A percentile compares a stretch with the other conserved stretches of the same genome.
phyloP scores from a whole-genome alignment of 148 eudicot genomes.

The Rhododendron vialii region DNA sequence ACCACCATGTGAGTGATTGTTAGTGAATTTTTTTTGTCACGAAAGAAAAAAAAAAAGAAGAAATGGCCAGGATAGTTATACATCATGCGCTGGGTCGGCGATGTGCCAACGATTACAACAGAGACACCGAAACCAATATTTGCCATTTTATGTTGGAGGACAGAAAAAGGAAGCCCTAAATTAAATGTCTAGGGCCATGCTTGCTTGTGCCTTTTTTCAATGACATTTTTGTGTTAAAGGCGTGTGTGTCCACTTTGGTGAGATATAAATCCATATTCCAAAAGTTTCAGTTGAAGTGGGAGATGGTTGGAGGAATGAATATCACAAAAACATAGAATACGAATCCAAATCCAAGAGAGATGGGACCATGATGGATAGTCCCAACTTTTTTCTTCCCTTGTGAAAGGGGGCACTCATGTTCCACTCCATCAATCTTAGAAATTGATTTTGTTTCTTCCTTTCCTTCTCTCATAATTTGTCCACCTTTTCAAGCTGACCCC shows the following conservation, averaged over 20 bases:
- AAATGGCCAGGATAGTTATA: background rate
- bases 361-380: slow-evolving; percentile 19
- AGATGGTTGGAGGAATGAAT: slow-evolving; percentile 3
- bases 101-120: slow-evolving; percentile 7
- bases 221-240: background rate
- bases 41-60: background rate
- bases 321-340: slow-evolving; percentile 19
- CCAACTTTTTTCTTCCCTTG: slow-evolving; percentile 13
- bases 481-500: background rate
- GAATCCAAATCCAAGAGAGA: slow-evolving; percentile 10
- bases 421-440: slow-evolving; percentile 21
- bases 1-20: background rate
- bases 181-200: slow-evolving; percentile 7
- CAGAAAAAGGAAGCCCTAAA: background rate
- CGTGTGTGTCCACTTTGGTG: slow-evolving; percentile 1
- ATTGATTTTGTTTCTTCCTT: slow-evolving; percentile 14
- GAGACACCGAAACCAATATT: background rate
- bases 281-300: background rate
- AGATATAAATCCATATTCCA: slow-evolving; percentile 13
- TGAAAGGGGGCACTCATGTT: slow-evolving; percentile 16
- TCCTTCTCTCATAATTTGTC: background rate
- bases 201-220: background rate
- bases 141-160: background rate
- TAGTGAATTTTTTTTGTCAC: no score
- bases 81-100: background rate